Evolutionary conservation across 345 rosid species (phyloP).

Genomic region (Eucalyptus albens): DNA sequence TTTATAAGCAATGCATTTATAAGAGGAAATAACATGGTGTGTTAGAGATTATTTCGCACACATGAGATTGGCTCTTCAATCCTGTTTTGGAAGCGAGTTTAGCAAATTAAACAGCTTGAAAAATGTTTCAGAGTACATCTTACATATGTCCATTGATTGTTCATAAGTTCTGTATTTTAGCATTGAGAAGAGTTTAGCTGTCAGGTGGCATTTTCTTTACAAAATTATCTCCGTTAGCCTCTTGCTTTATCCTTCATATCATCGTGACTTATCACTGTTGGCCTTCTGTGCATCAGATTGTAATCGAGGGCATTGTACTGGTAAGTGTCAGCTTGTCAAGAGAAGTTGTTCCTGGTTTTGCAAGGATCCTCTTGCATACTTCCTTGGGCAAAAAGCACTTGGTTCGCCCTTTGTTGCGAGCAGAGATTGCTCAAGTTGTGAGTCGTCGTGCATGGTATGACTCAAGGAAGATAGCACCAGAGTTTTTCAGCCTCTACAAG

Average conservation of each 20-base stretch:
- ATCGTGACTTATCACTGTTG: not conserved
- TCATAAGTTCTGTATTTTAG: not conserved
- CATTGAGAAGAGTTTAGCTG: not conserved
- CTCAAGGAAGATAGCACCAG: constrained; percentile 67
- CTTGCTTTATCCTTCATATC: not conserved
- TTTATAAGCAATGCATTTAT: not conserved
- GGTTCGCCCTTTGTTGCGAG: constrained; percentile 74
- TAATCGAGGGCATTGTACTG: constrained; percentile 58
- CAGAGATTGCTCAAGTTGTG: constrained; percentile 91
- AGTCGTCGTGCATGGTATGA: constrained; percentile 95
- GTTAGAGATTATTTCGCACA: not conserved
- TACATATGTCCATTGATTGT: not conserved
- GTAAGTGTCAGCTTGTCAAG: constrained; percentile 77
- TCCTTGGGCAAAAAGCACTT: constrained; percentile 93
- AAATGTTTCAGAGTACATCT: not conserved
- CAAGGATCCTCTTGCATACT: constrained; percentile 78
- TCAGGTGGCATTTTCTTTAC: not conserved
- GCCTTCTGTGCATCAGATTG: constrained; percentile 23
- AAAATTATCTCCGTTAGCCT: not conserved
- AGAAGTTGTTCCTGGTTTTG: constrained; percentile 90
- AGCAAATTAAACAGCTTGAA: not conserved
- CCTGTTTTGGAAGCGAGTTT: not conserved
- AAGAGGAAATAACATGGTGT: not conserved
- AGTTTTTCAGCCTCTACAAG: constrained; percentile 80
- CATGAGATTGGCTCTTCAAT: not conserved